Conservation (phyloP, 306 rosid species). For the Vigna reflexopilosa region DNA sequence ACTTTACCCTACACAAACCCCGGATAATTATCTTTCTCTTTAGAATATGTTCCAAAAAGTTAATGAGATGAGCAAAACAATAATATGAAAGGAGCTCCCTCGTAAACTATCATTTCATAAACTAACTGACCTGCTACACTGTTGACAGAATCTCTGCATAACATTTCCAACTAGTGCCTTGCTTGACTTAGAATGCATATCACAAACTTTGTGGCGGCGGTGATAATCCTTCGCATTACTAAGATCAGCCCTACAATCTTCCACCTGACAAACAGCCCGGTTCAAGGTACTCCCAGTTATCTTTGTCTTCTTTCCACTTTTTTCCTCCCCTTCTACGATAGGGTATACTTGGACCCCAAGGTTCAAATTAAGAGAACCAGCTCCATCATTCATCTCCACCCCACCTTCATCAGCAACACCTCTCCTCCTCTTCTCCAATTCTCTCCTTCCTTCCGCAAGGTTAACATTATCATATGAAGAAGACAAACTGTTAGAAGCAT, state of each 20-base stretch:
- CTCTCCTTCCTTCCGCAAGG: constrained; percentile 62
- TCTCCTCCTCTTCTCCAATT: constrained; percentile 76
- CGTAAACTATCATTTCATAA: constrained; percentile 37
- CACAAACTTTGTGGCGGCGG: constrained; percentile 91
- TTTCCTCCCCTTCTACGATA: constrained; percentile 63
- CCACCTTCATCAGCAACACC: constrained; percentile 55
- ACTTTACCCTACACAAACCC: constrained; percentile 3
- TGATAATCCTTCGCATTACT: constrained; percentile 83
- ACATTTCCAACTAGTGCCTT: constrained; percentile 79
- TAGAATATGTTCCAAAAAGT: constrained; percentile 3
- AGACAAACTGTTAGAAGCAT: constrained; percentile 60
- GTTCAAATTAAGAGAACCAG: constrained; percentile 68
- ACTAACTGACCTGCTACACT: constrained; percentile 91
- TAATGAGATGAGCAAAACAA: neutral
- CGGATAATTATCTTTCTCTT: constrained; percentile 20
- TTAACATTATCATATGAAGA: constrained; percentile 59
- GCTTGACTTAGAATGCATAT: constrained; percentile 83
- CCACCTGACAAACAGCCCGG: constrained; percentile 91
- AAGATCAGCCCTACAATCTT: constrained; percentile 89
- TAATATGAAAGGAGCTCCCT: constrained; percentile 22
- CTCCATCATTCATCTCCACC: constrained; percentile 59
- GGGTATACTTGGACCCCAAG: constrained; percentile 79
- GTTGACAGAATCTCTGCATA: constrained; percentile 96
- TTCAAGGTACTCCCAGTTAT: constrained; percentile 59
- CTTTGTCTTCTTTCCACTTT: constrained; percentile 82